Percentiles rank a stretch among this genome's conserved stretches.
These are phyloP conservation scores for Ceratocystis cubensis DNA, from an alignment of 2,329 filamentous ascomycete genomes.

Conservation along the genomic window DNA sequence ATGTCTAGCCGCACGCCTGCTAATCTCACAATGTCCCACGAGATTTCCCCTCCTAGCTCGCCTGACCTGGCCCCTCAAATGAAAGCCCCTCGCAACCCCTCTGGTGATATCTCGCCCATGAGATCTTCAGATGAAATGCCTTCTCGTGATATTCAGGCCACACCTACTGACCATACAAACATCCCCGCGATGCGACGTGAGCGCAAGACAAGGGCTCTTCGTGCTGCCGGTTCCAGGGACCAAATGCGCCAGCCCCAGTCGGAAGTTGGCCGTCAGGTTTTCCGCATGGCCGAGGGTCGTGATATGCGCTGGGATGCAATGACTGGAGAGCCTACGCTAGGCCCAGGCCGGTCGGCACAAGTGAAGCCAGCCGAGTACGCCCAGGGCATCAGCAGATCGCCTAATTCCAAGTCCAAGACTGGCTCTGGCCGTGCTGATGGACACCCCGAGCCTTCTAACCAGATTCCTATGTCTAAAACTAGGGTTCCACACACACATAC, in stretches of 20 bases:
- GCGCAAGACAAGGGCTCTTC: slow-evolving; percentile 24
- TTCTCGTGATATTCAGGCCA: slow-evolving; percentile 24
- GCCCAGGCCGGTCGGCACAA: slow-evolving; percentile 43
- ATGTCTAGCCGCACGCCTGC: slow-evolving; percentile 11
- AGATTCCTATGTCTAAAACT: background rate
- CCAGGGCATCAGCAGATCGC: slow-evolving; percentile 26
- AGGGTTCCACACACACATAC: background rate
- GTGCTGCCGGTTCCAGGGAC: slow-evolving; percentile 32
- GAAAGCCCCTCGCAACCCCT: background rate
- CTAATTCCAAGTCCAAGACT: slow-evolving; percentile 1
- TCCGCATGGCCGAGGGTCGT: slow-evolving; percentile 21
- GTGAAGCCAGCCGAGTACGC: slow-evolving; percentile 42
- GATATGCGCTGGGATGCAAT: slow-evolving; percentile 51
- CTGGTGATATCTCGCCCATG: slow-evolving; percentile 40
- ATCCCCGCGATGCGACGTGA: slow-evolving; percentile 43
- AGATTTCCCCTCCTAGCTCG: slow-evolving; percentile 46
- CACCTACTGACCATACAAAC: slow-evolving; percentile 26
- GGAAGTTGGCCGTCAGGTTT: slow-evolving; percentile 20
- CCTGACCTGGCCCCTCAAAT: slow-evolving; percentile 31
- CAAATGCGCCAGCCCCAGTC: slow-evolving; percentile 23
- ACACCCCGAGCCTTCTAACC: background rate
- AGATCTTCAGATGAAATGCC: slow-evolving; percentile 33
- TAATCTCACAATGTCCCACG: slow-evolving; percentile 24
- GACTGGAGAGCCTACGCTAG: slow-evolving; percentile 53
- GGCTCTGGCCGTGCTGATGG: background rate